Evolutionary conservation across 2,329 filamentous ascomycete species (phyloP).

Genomic region (Sarocladiaceae sp.): DNA sequence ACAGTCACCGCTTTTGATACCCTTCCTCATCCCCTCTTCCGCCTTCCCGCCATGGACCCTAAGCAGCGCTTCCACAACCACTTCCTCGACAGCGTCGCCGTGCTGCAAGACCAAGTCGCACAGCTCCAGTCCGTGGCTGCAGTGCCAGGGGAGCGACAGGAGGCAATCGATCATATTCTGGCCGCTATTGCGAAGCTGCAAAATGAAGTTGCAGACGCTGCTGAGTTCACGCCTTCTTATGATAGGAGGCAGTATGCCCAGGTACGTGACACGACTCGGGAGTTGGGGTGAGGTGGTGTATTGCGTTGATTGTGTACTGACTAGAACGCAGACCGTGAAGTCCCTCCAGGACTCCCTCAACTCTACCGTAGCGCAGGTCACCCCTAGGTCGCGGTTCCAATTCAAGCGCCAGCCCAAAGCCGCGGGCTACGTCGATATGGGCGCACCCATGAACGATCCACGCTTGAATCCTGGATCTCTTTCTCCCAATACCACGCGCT

Average conservation of each 20-base stretch:
- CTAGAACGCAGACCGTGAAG: constrained; percentile 67
- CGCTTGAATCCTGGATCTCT: constrained; percentile 31
- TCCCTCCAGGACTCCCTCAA: constrained; percentile 72
- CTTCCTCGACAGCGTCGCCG: constrained; percentile 70
- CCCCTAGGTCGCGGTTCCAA: constrained; percentile 73
- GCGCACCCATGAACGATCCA: constrained; percentile 35
- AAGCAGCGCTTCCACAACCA: constrained; percentile 81
- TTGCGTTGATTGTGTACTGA: too few species aligned
- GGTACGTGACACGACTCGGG: constrained; percentile 46
- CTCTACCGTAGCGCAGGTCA: constrained; percentile 58
- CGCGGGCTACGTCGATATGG: constrained; percentile 33
- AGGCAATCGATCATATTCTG: constrained; percentile 75
- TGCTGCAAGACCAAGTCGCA: constrained; percentile 69
- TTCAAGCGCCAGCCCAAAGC: constrained; percentile 48
- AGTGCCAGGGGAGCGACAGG: constrained; percentile 65
- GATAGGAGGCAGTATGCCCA: constrained; percentile 83
- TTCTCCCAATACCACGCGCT: constrained; percentile 18
- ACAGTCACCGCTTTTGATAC: not conserved
- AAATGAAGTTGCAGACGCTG: constrained; percentile 77
- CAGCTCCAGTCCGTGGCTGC: constrained; percentile 56
- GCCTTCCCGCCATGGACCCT: constrained; percentile 24
- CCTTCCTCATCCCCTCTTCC: constrained; percentile 7
- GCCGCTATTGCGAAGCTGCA: constrained; percentile 74
- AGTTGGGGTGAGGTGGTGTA: too few species aligned
- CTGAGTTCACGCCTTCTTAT: constrained; percentile 76